phyloP scores from a whole-genome alignment of 352 stramenopile genomes.

The Albugo candida region DNA sequence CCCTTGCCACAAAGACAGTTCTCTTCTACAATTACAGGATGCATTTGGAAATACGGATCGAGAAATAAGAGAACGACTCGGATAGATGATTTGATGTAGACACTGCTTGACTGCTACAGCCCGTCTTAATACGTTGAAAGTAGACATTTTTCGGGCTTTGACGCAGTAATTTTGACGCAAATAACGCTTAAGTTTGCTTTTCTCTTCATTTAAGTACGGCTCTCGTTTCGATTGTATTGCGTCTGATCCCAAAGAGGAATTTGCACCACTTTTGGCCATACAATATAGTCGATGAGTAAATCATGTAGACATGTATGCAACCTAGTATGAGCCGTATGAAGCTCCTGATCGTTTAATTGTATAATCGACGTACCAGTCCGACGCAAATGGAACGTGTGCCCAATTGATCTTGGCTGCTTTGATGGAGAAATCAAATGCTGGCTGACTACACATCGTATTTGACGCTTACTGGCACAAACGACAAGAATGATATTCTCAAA shows the following conservation, averaged over 20 bases:
- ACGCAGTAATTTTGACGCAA: no score
- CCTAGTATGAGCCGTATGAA: constrained; percentile 10
- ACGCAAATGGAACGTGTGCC: constrained; percentile 58
- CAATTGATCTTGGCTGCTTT: constrained; percentile 73
- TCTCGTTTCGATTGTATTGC: no score
- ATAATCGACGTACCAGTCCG: constrained; percentile 28
- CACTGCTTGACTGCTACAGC: no score
- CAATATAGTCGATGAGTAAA: constrained; percentile 50
- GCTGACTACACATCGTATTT: constrained; percentile 16
- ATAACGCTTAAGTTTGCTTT: no score
- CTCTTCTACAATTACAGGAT: no score
- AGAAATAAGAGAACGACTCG: no score
- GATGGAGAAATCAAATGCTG: constrained; percentile 54
- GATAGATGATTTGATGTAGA: no score
- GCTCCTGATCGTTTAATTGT: neutral
- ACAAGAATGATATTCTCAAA: constrained; percentile 8
- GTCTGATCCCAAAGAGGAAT: constrained; percentile 39
- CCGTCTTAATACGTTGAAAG: no score
- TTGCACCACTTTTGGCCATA: constrained; percentile 50
- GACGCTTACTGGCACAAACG: neutral
- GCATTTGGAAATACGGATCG: no score
- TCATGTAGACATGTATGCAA: constrained; percentile 61
- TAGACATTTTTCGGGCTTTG: no score
- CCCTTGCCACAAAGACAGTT: no score
- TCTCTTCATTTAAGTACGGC: no score